phyloP scores from a whole-genome alignment of 2,329 filamentous ascomycete species.

The Dactylonectria macrodidyma region DNA sequence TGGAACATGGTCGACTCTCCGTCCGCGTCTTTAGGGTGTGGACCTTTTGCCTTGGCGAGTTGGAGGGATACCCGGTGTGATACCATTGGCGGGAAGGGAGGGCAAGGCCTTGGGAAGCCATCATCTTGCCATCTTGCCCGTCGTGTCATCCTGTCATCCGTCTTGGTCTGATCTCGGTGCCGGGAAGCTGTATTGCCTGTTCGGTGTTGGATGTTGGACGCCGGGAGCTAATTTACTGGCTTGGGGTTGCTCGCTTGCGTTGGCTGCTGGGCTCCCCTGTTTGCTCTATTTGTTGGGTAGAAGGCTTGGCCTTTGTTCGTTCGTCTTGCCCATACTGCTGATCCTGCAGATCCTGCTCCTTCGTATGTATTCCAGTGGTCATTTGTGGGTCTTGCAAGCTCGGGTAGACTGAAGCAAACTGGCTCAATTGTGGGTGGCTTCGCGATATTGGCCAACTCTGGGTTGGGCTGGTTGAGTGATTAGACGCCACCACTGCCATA shows the following conservation, averaged over 20 bases:
- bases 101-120: slow-evolving; percentile 2
- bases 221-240: neutral
- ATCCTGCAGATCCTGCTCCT: slow-evolving; percentile 1
- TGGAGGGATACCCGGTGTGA: slow-evolving; percentile 7
- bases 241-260: slow-evolving; percentile 13
- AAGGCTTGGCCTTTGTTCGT: slow-evolving; percentile 17
- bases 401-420: slow-evolving; percentile 8
- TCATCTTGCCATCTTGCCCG: too few species aligned
- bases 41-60: neutral
- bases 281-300: neutral
- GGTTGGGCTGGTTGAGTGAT: slow-evolving; percentile 5
- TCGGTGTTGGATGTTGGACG: neutral
- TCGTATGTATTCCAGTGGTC: neutral
- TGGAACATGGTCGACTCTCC: slow-evolving; percentile 6
- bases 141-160: too few species aligned
- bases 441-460: slow-evolving; percentile 10
- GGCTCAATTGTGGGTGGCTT: slow-evolving; percentile 13
- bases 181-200: neutral
- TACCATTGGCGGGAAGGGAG: slow-evolving; percentile 15
- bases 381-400: neutral
- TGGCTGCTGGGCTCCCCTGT: slow-evolving; percentile 13
- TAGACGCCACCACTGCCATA: neutral
- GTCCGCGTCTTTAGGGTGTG: slow-evolving; percentile 4
- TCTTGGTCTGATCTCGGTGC: neutral
- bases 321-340: slow-evolving; percentile 6